Conservation (phyloP, 1,284 basidiomycete genomes). For the Irpex sp. region DNA sequence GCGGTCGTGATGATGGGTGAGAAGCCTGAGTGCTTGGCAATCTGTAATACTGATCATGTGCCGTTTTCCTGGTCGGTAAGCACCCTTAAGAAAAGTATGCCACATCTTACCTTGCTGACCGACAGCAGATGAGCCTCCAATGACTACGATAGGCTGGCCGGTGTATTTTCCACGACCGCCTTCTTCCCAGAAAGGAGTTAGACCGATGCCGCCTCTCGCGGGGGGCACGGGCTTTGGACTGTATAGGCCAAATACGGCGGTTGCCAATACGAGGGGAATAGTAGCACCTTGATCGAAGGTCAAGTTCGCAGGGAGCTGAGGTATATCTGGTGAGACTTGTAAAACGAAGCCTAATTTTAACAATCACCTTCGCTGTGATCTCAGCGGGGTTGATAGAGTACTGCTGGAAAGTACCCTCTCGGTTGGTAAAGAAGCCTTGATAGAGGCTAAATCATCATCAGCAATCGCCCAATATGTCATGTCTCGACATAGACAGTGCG, state of each 20-base stretch:
- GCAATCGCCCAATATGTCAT: not conserved
- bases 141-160: constrained; percentile 35
- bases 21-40: constrained; percentile 27
- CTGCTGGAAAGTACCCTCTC: constrained; percentile 24
- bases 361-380: constrained; percentile 20
- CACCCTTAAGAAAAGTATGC: not conserved
- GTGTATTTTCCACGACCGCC: constrained; percentile 33
- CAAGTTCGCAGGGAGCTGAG: constrained; percentile 27
- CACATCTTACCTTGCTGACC: constrained; percentile 36
- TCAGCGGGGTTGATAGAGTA: constrained; percentile 20
- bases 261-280: constrained; percentile 37
- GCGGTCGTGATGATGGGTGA: constrained; percentile 27
- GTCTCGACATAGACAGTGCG: not conserved
- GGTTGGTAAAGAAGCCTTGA: constrained; percentile 10
- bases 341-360: not conserved
- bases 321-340: not conserved
- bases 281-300: constrained; percentile 33
- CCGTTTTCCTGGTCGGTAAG: too few species aligned
- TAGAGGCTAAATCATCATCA: constrained; percentile 1
- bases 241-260: constrained; percentile 38
- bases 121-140: constrained; percentile 42
- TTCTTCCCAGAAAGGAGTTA: constrained; percentile 26
- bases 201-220: constrained; percentile 23
- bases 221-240: constrained; percentile 24
- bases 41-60: constrained; percentile 22